Base-by-base conservation (phyloP, 2,329 filamentous ascomycete genomes). In the Lecanosticta acicola region DNA sequence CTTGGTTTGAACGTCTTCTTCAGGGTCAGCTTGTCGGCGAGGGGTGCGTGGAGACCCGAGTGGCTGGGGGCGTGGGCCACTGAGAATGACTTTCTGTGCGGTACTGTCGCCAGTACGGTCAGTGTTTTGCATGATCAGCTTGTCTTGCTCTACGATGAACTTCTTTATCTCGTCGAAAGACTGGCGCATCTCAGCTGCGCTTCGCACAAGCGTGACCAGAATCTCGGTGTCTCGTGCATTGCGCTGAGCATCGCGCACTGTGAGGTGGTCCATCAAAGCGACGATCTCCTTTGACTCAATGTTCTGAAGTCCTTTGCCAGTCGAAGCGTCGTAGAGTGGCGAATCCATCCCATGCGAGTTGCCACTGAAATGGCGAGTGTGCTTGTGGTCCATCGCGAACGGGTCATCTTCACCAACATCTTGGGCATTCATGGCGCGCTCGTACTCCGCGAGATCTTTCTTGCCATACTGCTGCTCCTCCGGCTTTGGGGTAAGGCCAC, bases 251-350 rank as follows among this genome's bases (percentile, higher is more conserved):
- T 98, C 93, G 29, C 93, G 85, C 53, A 97, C 93, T 65, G 94
- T 97, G 52, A 98, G 82, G 67, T 98, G 93, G 64, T 98, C 91
- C 93, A 98, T 98, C 50, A 98, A 73, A 18, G 91, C 88, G 53
- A 98, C 85, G 59, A 98, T 94, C 62, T 98, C 93, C 69, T 94
- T 93, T 37, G 89, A 95, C 65, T 97, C 85, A 41, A 98, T 97
- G 39, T 84, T 79, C 56, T 97, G 90, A 42, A 95, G 85, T 26
- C 89, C 90, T 51, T 81, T 83, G 42, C 91, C 91, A 1, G 87
- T 94, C 3, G 90, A 79, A 48, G 87, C 83, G 63, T 98, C 93
- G 61, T 95, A 97, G 16, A 97, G 74, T 2, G 91, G 90, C 21
- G 89, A 93, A 3, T 76, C 77, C 78, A 96, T 88, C 37, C 90